Percentiles rank a stretch among this genome's conserved stretches.
Evolutionary conservation across 176 grass and related monocot genomes (phyloP).

Genomic region (Chloris gayana): DNA sequence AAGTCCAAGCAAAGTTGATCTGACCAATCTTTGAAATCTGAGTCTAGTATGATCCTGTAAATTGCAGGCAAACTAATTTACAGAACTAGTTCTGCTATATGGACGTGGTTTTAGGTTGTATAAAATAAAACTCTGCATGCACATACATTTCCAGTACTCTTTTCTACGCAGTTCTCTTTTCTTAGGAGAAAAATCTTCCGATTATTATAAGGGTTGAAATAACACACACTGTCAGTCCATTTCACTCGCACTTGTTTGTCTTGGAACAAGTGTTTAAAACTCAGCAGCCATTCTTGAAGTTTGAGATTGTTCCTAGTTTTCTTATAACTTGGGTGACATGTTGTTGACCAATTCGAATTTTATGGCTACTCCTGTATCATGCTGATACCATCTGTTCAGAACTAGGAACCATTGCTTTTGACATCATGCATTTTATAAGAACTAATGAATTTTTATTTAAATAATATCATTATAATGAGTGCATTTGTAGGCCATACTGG

Average conservation of each 20-base stretch:
- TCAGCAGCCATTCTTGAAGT: not conserved
- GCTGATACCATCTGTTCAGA: not conserved
- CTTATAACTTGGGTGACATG: not conserved
- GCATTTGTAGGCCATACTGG: conserved; percentile 80
- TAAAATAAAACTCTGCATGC: not conserved
- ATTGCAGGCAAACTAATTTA: not conserved
- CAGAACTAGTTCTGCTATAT: not conserved
- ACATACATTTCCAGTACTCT: not conserved
- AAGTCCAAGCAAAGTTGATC: not conserved
- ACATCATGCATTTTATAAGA: not conserved
- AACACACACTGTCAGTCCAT: not conserved
- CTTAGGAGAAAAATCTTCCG: not conserved
- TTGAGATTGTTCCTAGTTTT: not conserved
- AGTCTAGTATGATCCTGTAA: not conserved
- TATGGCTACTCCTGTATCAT: not conserved
- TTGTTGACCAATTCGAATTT: not conserved
- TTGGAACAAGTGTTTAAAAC: not conserved
- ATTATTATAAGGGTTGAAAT: conserved; percentile 6
- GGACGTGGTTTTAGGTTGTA: not conserved
- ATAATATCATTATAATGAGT: conserved; percentile 27
- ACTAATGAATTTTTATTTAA: not conserved
- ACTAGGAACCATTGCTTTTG: conserved; percentile 10
- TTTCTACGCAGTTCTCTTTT: not conserved
- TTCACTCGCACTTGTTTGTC: not conserved
- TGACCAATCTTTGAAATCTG: not conserved